A percentile compares a stretch with the other conserved stretches of the same genome.
These are phyloP conservation scores for Phalaenopsis aphrodite DNA, from an alignment of 106 monocot species.

Conservation along the genomic window DNA sequence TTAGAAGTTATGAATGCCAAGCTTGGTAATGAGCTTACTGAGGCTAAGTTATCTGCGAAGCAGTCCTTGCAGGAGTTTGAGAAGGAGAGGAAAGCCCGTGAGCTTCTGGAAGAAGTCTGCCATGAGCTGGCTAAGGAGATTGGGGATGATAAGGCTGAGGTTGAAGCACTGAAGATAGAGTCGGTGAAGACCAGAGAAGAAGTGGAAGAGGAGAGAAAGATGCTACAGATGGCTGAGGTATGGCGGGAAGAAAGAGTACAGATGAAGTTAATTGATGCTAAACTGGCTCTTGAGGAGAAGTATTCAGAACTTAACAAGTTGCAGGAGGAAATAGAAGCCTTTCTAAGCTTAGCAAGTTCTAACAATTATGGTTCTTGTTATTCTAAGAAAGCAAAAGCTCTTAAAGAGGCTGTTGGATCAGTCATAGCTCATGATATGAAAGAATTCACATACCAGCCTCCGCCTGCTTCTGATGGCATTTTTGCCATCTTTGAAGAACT, in stretches of 20 bases:
- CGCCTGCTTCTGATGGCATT: conserved; percentile 70
- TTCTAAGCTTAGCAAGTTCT: conserved; percentile 16
- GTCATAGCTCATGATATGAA: conserved; percentile 48
- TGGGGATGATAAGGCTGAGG: conserved; percentile 75
- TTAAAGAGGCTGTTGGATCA: conserved; percentile 40
- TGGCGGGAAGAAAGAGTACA: conserved; percentile 99
- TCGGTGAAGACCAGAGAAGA: conserved; percentile 62
- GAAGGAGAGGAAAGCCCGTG: conserved; percentile 77
- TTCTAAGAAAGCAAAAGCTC: conserved; percentile 44
- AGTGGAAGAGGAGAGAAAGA: conserved; percentile 86
- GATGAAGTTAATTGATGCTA: conserved; percentile 96
- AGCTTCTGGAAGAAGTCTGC: conserved; percentile 86
- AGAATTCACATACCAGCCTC: conserved; percentile 68
- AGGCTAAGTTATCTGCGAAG: conserved; percentile 59
- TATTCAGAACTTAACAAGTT: conserved; percentile 57
- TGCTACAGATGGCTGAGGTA: conserved; percentile 98
- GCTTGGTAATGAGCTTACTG: conserved; percentile 69
- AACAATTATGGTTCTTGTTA: conserved; percentile 13
- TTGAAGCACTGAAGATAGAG: conserved; percentile 71
- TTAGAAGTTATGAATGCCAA: conserved; percentile 63
- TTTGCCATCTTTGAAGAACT: conserved; percentile 75
- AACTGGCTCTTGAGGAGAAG: conserved; percentile 77
- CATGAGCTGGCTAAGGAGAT: conserved; percentile 93
- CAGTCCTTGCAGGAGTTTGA: conserved; percentile 67
- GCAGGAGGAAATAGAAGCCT: conserved; percentile 52